Base-by-base conservation (phyloP, 2,329 filamentous ascomycete species). In the Botrytis tulipae region DNA sequence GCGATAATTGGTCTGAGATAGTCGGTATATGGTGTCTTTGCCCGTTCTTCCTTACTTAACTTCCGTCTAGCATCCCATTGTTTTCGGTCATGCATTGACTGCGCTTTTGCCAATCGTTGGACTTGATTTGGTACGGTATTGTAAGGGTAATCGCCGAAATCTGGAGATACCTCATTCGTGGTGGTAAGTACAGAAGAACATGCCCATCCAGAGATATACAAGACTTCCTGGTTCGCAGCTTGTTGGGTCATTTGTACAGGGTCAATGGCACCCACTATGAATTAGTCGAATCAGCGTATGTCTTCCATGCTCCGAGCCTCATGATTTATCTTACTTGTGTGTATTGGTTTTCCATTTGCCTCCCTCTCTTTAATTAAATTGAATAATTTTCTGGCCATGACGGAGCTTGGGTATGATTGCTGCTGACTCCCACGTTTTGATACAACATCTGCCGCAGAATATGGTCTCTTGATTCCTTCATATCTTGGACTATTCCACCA, bases 211-310 rank as follows among this genome's bases (percentile, higher is more conserved):
- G 95, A 98, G 76, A 99, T 87, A 83, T 99, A 99, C 63, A 99
- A 88, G 29, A 98, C 93, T 82, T 99, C 95, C 82, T 98, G 96
- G 84, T 98, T 93, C 9, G 93, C 89, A 25, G 96, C 96, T 85
- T 98, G 96, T 83, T 99, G 96, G 67, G 96, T 97, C 96, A 99
- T 98, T 84, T 99, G 96, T 18, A 98, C 91, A n/a, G 96, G 96
- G 81, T 99, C 96, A 83, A 99, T 97, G 74, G 95, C 96, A 78
- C 96, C 96, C 92, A 99, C 93, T 95, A 75, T 32, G 44, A 73
- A 71, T 9, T 9, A 72, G 76, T 77, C 51, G 78, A 72, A 76
- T 78, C 54, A 78, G 77, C 44, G 25, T 29, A 40, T 25, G 32
- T 71, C 57, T 32, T 48, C n/a, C 20, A 57, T 32, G 18, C 2